phyloP scores from a whole-genome alignment of 257 asterid species.

The Linderniella brevidens region DNA sequence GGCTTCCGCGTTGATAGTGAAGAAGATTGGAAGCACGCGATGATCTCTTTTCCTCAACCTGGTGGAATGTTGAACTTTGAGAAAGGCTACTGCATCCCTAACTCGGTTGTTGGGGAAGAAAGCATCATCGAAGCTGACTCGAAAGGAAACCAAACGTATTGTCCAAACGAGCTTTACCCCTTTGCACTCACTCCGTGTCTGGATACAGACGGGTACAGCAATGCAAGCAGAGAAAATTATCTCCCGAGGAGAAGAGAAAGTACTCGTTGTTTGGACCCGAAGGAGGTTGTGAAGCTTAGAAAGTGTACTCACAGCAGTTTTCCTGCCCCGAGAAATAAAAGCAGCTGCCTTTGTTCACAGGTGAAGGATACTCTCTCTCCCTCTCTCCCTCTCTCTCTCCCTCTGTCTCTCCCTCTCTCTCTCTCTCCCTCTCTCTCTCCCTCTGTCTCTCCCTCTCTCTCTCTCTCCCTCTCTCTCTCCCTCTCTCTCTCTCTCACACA shows the following conservation, averaged over 20 bases:
- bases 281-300: conserved; percentile 43
- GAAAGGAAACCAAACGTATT: conserved; percentile 26
- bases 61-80: conserved; percentile 12
- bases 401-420: conserved; percentile 4
- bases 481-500: too few species aligned
- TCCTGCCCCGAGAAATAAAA: conserved; percentile 14
- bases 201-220: conserved; percentile 13
- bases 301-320: conserved; percentile 35
- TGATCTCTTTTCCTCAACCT: conserved; percentile 14
- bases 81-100: conserved; percentile 63
- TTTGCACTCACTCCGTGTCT: conserved; percentile 38
- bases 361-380: conserved; percentile 18
- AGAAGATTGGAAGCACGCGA: conserved; percentile 46
- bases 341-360: conserved; percentile 53
- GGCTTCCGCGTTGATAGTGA: conserved; percentile 28
- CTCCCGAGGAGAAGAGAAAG: conserved; percentile 14
- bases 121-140: conserved; percentile 20
- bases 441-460: conserved; percentile 4
- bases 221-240: conserved; percentile 13
- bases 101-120: conserved; percentile 22
- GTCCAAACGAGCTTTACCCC: conserved; percentile 48
- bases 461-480: conserved; percentile 7
- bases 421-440: conserved; percentile 7
- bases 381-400: conserved; percentile 7
- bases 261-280: conserved; percentile 50